Evolutionary conservation across 768 basidiomycete genomes (phyloP).

Genomic region (Terana coerulea): DNA sequence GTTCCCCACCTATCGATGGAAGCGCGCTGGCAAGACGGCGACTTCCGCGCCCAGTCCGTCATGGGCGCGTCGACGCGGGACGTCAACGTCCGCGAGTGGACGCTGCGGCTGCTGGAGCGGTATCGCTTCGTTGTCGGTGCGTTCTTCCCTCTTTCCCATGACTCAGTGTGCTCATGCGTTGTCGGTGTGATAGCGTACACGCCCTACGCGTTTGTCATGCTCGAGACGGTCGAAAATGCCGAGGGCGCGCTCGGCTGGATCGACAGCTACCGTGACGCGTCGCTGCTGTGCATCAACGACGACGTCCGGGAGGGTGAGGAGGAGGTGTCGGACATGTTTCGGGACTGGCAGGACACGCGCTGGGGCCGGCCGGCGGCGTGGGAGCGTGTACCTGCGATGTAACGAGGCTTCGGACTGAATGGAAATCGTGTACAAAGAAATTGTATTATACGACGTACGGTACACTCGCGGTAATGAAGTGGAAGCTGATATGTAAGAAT

Average conservation of each 20-base stretch:
- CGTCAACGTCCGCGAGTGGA: constrained; percentile 13
- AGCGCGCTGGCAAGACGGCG: constrained; percentile 9
- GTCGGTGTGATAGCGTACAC: neutral
- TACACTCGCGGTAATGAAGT: too few species aligned
- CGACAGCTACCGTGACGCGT: constrained; percentile 10
- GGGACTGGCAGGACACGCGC: constrained; percentile 8
- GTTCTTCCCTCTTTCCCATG: neutral
- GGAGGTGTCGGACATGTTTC: constrained; percentile 8
- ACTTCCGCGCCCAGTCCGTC: constrained; percentile 7
- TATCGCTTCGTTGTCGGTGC: constrained; percentile 14
- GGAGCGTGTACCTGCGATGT: too few species aligned
- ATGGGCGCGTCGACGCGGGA: neutral
- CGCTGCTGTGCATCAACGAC: constrained; percentile 16
- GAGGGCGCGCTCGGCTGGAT: constrained; percentile 14
- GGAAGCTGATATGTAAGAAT: too few species aligned
- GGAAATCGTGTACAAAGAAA: too few species aligned
- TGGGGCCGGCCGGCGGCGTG: constrained; percentile 7
- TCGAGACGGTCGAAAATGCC: constrained; percentile 12
- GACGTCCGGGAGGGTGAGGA: constrained; percentile 11
- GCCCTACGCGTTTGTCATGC: constrained; percentile 14
- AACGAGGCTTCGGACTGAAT: too few species aligned
- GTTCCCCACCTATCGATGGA: constrained; percentile 8
- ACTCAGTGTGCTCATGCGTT: neutral
- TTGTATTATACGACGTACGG: too few species aligned
- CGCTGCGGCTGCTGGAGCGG: constrained; percentile 14